phyloP scores from a whole-genome alignment of 2,329 filamentous ascomycete species.

The Sclerotinia spermophila region DNA sequence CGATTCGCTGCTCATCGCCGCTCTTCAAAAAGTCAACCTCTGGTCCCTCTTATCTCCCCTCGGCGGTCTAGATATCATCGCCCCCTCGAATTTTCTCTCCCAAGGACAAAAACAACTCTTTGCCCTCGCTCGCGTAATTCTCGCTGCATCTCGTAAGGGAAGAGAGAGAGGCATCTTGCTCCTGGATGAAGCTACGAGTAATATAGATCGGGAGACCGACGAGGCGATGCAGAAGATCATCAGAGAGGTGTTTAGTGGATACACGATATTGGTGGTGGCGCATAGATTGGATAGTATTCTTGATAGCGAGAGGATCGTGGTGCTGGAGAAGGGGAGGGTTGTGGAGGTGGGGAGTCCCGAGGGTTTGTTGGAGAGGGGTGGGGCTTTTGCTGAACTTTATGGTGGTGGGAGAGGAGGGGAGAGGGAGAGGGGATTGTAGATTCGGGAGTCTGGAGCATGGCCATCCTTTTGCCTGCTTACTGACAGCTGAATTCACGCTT shows the following conservation, averaged over 20 bases:
- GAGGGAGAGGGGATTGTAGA: background rate
- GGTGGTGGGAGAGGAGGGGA: background rate
- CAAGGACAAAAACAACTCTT: background rate
- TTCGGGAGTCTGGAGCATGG: background rate
- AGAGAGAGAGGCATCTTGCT: background rate
- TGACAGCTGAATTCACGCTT: accelerated
- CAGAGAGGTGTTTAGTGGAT: slow-evolving; percentile 47
- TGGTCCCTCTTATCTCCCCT: background rate
- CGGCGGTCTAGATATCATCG: background rate
- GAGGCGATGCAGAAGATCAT: slow-evolving; percentile 53
- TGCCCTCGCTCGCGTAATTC: background rate
- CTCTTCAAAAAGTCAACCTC: background rate
- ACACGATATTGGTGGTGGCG: slow-evolving; percentile 48
- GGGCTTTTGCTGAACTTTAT: background rate
- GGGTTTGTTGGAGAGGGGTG: background rate
- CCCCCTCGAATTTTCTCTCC: background rate
- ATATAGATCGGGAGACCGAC: slow-evolving; percentile 45
- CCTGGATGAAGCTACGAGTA: background rate
- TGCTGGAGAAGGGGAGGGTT: slow-evolving; percentile 43
- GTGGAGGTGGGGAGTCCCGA: slow-evolving; percentile 17
- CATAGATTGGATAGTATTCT: slow-evolving; percentile 44
- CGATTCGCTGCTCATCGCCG: background rate
- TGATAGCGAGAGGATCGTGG: slow-evolving; percentile 48
- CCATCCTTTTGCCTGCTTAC: background rate
- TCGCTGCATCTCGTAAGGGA: background rate